These are phyloP conservation scores for Hymenotorrendiella dingleyae DNA, from an alignment of 2,329 filamentous ascomycete species.

Conservation along the genomic window DNA sequence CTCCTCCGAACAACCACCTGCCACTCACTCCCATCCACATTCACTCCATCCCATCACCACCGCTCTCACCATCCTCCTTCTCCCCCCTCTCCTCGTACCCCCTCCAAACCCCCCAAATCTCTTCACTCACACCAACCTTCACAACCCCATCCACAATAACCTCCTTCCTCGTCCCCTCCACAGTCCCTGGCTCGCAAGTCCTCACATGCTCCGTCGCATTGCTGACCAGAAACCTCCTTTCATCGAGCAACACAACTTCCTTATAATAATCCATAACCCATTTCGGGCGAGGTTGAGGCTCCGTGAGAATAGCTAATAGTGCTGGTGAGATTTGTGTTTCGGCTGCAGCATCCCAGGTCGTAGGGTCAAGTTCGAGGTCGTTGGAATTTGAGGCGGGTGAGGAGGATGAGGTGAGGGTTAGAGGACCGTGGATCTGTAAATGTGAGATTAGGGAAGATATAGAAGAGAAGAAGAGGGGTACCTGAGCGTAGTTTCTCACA, in stretches of 20 bases:
- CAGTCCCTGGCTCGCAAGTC: conserved; percentile 8
- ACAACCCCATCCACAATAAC: conserved; percentile 20
- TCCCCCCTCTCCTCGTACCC: conserved; percentile 16
- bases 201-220: conserved; percentile 19
- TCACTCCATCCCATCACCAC: no score
- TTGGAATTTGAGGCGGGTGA: neutral
- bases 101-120: conserved; percentile 21
- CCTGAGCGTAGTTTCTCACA: conserved; percentile 21
- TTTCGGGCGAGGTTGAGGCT: conserved; percentile 3
- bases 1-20: no score
- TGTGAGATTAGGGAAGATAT: neutral
- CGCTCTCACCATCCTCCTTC: neutral
- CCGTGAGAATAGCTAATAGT: neutral
- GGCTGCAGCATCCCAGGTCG: conserved; percentile 12
- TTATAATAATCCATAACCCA: conserved; percentile 23
- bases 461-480: conserved; percentile 2
- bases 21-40: no score
- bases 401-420: neutral
- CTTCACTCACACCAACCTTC: conserved; percentile 17
- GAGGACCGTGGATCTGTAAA: neutral
- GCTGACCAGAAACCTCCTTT: conserved; percentile 19
- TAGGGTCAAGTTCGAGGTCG: neutral
- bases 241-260: conserved; percentile 18
- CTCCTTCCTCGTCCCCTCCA: conserved; percentile 16
- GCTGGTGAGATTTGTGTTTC: conserved; percentile 4